Conservation (phyloP, 768 basidiomycete genomes). For the Mycena haematopus region DNA sequence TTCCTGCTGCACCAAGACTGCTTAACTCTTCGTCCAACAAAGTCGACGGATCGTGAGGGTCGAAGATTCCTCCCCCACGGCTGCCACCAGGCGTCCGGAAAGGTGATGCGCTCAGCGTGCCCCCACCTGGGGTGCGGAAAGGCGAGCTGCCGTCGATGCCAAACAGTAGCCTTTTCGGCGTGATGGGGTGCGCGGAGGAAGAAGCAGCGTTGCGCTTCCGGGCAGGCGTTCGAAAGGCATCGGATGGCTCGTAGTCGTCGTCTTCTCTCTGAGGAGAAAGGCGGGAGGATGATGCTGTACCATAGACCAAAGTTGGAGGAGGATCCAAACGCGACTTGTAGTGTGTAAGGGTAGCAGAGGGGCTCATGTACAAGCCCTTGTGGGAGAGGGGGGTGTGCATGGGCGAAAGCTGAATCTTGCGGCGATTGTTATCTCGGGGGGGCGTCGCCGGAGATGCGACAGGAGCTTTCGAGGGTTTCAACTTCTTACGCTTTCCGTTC, state of each 20-base stretch:
- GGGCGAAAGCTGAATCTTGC: conserved; percentile 56
- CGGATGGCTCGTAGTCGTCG: conserved; percentile 32
- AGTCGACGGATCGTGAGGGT: conserved; percentile 74
- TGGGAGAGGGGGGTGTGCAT: conserved; percentile 72
- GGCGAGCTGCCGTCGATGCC: conserved; percentile 47
- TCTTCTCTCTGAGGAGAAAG: conserved; percentile 23
- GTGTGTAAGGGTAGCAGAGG: conserved; percentile 66
- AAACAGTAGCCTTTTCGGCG: conserved; percentile 52
- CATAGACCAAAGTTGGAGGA: conserved; percentile 47
- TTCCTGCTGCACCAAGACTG: conserved; percentile 52
- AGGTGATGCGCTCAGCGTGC: conserved; percentile 39
- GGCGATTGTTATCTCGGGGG: conserved; percentile 35
- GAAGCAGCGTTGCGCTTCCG: conserved; percentile 44
- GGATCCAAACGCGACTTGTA: conserved; percentile 76
- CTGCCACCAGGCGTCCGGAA: conserved; percentile 54
- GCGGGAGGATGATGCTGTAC: conserved; percentile 43
- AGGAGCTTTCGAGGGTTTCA: conserved; percentile 6
- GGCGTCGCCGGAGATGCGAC: conserved; percentile 45
- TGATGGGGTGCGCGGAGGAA: conserved; percentile 42
- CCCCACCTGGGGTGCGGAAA: conserved; percentile 44
- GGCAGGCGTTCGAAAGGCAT: conserved; percentile 50
- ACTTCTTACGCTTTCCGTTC: conserved; percentile 25
- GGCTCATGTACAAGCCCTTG: conserved; percentile 73
- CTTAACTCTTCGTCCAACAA: conserved; percentile 78
- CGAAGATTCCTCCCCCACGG: conserved; percentile 55